Percentiles rank a stretch among this genome's conserved stretches.
These are phyloP conservation scores for Termitomyces sp. DNA, from an alignment of 768 basidiomycete genomes.

Conservation along the genomic window DNA sequence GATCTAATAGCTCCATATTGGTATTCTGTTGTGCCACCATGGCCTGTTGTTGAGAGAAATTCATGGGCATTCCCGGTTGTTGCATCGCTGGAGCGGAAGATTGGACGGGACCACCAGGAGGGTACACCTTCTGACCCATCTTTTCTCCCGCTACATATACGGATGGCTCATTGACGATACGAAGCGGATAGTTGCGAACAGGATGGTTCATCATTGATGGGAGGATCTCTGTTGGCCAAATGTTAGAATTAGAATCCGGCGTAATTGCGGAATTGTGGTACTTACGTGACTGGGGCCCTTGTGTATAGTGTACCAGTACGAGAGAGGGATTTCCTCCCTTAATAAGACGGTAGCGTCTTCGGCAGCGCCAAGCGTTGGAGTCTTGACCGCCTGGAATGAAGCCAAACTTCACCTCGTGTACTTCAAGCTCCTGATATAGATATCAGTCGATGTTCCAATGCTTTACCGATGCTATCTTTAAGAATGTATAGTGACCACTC, in stretches of 20 bases:
- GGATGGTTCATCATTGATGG: constrained; percentile 55
- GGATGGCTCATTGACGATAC: constrained; percentile 56
- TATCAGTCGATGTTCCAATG: background rate
- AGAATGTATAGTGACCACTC: constrained; percentile 20
- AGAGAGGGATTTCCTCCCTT: constrained; percentile 73
- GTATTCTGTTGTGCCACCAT: constrained; percentile 70
- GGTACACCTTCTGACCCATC: constrained; percentile 60
- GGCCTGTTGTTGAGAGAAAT: constrained; percentile 47
- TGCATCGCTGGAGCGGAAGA: constrained; percentile 22
- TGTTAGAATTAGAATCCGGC: constrained; percentile 9
- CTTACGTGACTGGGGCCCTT: constrained; percentile 56
- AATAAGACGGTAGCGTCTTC: constrained; percentile 64
- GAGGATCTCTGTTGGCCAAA: constrained; percentile 42
- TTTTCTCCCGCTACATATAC: constrained; percentile 72
- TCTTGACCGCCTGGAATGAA: constrained; percentile 69
- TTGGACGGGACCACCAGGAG: constrained; percentile 21
- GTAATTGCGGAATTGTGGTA: background rate
- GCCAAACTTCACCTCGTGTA: constrained; percentile 67
- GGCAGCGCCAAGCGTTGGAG: constrained; percentile 55
- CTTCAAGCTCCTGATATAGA: constrained; percentile 62
- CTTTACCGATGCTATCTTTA: constrained; percentile 2
- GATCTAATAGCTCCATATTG: constrained; percentile 67
- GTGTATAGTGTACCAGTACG: constrained; percentile 72
- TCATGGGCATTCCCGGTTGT: constrained; percentile 26
- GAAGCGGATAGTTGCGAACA: constrained; percentile 67